phyloP scores from a whole-genome alignment of 1,284 basidiomycete genomes.

The Ganoderma lucidum region DNA sequence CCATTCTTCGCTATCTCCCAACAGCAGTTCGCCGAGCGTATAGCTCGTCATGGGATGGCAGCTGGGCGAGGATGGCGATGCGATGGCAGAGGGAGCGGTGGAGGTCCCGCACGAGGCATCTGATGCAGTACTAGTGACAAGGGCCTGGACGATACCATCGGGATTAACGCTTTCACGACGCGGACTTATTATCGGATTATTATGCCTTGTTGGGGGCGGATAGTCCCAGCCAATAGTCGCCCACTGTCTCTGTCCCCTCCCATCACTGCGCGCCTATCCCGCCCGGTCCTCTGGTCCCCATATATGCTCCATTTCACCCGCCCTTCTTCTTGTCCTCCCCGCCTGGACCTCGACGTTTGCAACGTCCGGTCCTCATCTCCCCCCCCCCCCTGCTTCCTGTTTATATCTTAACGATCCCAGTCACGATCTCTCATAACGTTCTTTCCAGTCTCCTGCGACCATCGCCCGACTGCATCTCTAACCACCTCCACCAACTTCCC shows the following conservation, averaged over 20 bases:
- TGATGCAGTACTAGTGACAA: conserved; percentile 29
- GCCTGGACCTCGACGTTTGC: conserved; percentile 42
- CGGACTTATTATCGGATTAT: conserved; percentile 33
- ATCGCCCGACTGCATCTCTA: conserved; percentile 31
- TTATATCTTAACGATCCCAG: conserved; percentile 34
- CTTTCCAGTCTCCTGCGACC: conserved; percentile 39
- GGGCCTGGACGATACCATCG: conserved; percentile 33
- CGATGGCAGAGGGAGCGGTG: conserved; percentile 31
- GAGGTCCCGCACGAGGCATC: conserved; percentile 34
- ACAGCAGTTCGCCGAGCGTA: background rate
- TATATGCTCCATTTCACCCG: conserved; percentile 45
- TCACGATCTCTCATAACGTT: conserved; percentile 42
- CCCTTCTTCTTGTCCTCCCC: conserved; percentile 42
- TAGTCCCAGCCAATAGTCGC: conserved; percentile 22
- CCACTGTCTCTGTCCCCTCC: conserved; percentile 31
- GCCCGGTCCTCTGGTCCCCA: conserved; percentile 42
- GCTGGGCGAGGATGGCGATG: conserved; percentile 24
- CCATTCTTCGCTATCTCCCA: conserved; percentile 8
- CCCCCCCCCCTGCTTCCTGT: conserved; percentile 33
- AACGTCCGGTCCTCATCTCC: conserved; percentile 40
- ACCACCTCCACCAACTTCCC: conserved; percentile 33
- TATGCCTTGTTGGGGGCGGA: conserved; percentile 23
- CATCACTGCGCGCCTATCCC: conserved; percentile 33
- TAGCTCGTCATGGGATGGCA: conserved; percentile 18
- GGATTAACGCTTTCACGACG: conserved; percentile 28